A percentile compares a stretch with the other conserved stretches of the same genome.
Evolutionary conservation across 2,329 filamentous ascomycete genomes (phyloP).

Genomic region (Hirsutella rhossiliensis): DNA sequence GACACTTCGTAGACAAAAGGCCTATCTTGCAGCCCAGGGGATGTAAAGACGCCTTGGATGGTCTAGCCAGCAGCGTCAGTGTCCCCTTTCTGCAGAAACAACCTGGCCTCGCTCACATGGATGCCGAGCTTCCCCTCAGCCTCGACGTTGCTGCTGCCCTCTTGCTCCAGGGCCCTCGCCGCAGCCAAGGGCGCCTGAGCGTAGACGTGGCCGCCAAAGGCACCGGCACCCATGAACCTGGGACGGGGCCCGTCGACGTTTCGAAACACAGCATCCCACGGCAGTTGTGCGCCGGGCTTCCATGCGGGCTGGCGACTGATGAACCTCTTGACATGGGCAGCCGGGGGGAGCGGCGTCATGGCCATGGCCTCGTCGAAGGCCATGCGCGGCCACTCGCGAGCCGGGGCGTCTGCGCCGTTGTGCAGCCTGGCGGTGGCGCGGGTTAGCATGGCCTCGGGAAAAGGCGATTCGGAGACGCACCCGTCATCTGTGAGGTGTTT

Average conservation of each 20-base stretch:
- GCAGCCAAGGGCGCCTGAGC: conserved; percentile 24
- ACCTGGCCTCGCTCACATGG: conserved; percentile 19
- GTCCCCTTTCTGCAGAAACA: not conserved
- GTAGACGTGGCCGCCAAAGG: conserved; percentile 26
- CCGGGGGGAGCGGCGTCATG: conserved; percentile 11
- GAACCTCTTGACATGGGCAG: conserved; percentile 10
- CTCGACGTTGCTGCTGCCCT: conserved; percentile 5
- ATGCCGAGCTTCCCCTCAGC: conserved; percentile 16
- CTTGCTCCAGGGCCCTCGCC: conserved; percentile 18
- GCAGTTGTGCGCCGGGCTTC: conserved; percentile 18
- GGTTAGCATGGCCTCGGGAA: not conserved
- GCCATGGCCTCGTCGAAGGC: conserved; percentile 18
- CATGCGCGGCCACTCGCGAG: conserved; percentile 7
- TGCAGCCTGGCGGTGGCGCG: not conserved
- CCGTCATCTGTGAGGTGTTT: not conserved
- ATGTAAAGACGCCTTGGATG: conserved; percentile 43
- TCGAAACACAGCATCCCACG: conserved; percentile 11
- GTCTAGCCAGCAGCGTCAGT: conserved; percentile 25
- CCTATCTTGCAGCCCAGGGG: conserved; percentile 31
- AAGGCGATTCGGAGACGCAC: not conserved
- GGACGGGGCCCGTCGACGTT: conserved; percentile 7
- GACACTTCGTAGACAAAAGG: conserved; percentile 41
- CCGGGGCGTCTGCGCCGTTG: not conserved
- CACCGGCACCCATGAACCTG: conserved; percentile 8
- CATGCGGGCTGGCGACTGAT: conserved; percentile 21